A percentile compares a stretch with the other conserved stretches of the same genome.
These are phyloP conservation scores for Ceratobasidium papillatum DNA, from an alignment of 1,284 basidiomycete genomes.

Conservation along the genomic window DNA sequence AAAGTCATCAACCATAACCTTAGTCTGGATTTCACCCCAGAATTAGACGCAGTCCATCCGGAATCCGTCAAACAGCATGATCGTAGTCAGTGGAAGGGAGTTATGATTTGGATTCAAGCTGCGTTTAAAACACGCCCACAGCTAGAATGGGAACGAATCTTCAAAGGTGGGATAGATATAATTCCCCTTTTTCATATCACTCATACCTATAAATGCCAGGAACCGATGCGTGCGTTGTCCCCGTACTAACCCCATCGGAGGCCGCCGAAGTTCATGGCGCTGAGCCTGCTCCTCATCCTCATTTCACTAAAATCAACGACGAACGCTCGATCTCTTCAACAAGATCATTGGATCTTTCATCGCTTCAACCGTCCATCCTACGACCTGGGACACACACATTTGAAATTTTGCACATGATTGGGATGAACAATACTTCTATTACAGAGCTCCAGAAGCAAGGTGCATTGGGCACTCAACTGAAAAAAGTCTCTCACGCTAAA, in stretches of 20 bases:
- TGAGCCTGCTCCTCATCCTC: constrained; percentile 63
- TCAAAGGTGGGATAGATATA: constrained; percentile 66
- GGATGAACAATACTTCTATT: not conserved
- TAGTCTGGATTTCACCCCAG: constrained; percentile 51
- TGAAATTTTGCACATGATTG: constrained; percentile 10
- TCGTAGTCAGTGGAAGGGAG: constrained; percentile 65
- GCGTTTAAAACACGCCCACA: constrained; percentile 71
- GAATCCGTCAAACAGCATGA: constrained; percentile 60
- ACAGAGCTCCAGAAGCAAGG: not conserved
- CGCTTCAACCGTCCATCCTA: not conserved
- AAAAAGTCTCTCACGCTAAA: not conserved
- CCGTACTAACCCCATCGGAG: constrained; percentile 73
- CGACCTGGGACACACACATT: constrained; percentile 20
- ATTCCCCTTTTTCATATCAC: not conserved
- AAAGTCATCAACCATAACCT: constrained; percentile 64
- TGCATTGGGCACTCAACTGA: not conserved
- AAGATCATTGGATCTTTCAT: too few relatives aligned
- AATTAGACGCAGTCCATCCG: constrained; percentile 61
- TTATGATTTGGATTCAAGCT: constrained; percentile 65
- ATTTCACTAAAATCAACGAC: not conserved
- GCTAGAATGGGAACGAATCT: constrained; percentile 74
- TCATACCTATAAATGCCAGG: constrained; percentile 52
- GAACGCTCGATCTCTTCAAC: not conserved
- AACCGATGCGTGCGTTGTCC: constrained; percentile 79
- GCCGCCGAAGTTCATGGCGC: constrained; percentile 53